Conservation (phyloP, 2,329 filamentous ascomycete species). For the Xylariaceae sp. region DNA sequence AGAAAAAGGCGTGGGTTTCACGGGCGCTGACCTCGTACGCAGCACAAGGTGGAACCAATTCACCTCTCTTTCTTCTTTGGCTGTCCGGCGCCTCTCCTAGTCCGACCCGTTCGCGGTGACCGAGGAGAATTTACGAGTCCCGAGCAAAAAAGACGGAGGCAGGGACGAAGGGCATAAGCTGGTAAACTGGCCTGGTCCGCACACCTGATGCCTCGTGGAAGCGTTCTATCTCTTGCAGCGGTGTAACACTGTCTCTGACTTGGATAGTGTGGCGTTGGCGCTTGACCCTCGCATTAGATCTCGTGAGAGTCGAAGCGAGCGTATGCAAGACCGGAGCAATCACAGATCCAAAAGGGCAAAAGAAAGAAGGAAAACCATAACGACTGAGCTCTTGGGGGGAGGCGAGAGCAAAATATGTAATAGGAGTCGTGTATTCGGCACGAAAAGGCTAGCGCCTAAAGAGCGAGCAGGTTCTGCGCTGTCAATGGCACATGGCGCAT, state of each 20-base stretch:
- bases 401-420: slow-evolving; percentile 33
- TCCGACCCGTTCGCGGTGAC: slow-evolving; percentile 8
- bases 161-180: slow-evolving; percentile 10
- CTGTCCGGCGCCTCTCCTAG: slow-evolving; percentile 4
- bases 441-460: slow-evolving; percentile 40
- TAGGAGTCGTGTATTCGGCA: slow-evolving; percentile 31
- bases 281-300: slow-evolving; percentile 31
- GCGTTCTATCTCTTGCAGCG: slow-evolving; percentile 26
- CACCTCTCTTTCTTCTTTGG: slow-evolving; percentile 5
- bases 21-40: slow-evolving; percentile 23
- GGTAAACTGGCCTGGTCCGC: slow-evolving; percentile 24
- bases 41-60: slow-evolving; percentile 18
- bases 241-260: slow-evolving; percentile 30
- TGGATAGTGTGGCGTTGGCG: slow-evolving; percentile 27
- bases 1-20: slow-evolving; percentile 23
- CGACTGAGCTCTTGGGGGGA: slow-evolving; percentile 28
- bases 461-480: slow-evolving; percentile 36
- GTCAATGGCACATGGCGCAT: slow-evolving; percentile 40
- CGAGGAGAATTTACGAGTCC: slow-evolving; percentile 5
- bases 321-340: slow-evolving; percentile 28
- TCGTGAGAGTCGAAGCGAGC: slow-evolving; percentile 25
- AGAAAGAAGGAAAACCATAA: slow-evolving; percentile 28
- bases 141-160: slow-evolving; percentile 5
- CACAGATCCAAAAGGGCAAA: slow-evolving; percentile 28
- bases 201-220: slow-evolving; percentile 30